Percentiles rank a stretch among this genome's conserved stretches.
phyloP scores from a whole-genome alignment of 163 green algal species.

The Chlorella variabilis region DNA sequence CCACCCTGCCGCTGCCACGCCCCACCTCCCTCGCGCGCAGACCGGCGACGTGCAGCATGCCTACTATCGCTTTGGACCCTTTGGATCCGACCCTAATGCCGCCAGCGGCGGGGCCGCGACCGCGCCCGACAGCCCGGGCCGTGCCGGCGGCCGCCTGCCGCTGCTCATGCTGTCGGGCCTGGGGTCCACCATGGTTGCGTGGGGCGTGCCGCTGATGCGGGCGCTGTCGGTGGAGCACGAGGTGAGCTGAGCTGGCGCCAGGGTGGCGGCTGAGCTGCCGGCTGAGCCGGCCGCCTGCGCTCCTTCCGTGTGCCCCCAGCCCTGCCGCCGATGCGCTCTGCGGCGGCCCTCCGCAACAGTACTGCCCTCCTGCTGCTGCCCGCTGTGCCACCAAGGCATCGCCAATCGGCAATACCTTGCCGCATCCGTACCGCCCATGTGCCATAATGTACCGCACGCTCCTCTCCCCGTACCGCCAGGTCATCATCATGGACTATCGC shows the following conservation, averaged over 20 bases:
- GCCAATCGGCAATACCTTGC: too few relatives aligned
- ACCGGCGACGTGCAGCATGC: conserved; percentile 31
- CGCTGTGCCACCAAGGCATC: too few relatives aligned
- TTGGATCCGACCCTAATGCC: not conserved
- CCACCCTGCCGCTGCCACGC: not conserved
- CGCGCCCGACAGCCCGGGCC: not conserved
- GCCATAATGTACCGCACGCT: too few relatives aligned
- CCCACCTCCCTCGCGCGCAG: not conserved
- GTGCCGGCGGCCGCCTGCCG: not conserved
- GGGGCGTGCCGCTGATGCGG: conserved; percentile 33
- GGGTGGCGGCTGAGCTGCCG: not conserved
- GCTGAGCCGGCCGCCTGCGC: too few relatives aligned
- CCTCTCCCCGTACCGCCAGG: not conserved
- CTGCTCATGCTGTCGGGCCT: conserved; percentile 35
- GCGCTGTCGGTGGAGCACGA: conserved; percentile 28
- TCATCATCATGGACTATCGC: conserved; percentile 40
- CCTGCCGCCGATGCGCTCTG: too few relatives aligned
- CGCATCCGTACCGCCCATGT: not conserved
- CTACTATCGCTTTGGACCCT: conserved; percentile 33
- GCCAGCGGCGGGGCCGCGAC: not conserved
- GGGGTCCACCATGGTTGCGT: conserved; percentile 28
- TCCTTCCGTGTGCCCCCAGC: too few relatives aligned
- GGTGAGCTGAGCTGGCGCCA: not conserved
- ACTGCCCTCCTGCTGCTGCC: too few relatives aligned
- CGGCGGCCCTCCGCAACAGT: too few relatives aligned